These are phyloP conservation scores for Kluyveromyces lactis DNA, from an alignment of 805 yeast species.

Conservation along the genomic window DNA sequence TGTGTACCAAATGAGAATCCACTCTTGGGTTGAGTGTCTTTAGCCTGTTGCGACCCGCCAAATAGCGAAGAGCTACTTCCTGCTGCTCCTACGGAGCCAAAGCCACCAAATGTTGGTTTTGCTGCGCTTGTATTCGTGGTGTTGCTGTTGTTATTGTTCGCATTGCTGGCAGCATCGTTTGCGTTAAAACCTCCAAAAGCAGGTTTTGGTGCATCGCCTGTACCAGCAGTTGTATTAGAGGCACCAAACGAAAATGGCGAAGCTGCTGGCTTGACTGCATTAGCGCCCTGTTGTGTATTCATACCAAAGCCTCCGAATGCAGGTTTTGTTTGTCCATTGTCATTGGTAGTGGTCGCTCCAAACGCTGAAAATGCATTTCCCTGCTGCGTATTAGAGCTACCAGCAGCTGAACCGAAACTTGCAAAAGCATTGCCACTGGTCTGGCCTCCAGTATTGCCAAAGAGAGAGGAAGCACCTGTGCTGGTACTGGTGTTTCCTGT, in stretches of 20 bases:
- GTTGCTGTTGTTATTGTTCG: too few species aligned
- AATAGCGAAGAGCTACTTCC: neutral
- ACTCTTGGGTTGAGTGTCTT: neutral
- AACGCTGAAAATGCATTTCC: neutral
- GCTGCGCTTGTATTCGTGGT: neutral
- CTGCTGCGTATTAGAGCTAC: neutral
- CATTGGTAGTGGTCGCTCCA: neutral
- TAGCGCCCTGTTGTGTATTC: neutral
- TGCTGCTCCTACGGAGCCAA: neutral
- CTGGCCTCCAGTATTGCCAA: slow-evolving; percentile 5
- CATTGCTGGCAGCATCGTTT: too few species aligned
- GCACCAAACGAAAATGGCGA: slow-evolving; percentile 8
- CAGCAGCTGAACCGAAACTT: neutral
- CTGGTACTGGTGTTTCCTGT: slow-evolving; percentile 1
- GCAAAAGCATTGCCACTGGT: neutral
- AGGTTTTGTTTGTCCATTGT: neutral
- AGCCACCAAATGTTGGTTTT: slow-evolving; percentile 6
- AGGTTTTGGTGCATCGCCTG: neutral
- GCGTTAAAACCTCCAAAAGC: neutral
- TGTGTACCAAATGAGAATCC: slow-evolving; percentile 14
- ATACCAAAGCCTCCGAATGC: neutral
- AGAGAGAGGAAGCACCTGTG: slow-evolving; percentile 4
- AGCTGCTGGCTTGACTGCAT: neutral
- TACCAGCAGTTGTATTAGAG: neutral
- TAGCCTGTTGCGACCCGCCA: neutral